Evolutionary conservation across 441 rosid species (phyloP), one percentile per base, ranked within the genome.

Genomic region (Arabidopsis hybrid): DNA sequence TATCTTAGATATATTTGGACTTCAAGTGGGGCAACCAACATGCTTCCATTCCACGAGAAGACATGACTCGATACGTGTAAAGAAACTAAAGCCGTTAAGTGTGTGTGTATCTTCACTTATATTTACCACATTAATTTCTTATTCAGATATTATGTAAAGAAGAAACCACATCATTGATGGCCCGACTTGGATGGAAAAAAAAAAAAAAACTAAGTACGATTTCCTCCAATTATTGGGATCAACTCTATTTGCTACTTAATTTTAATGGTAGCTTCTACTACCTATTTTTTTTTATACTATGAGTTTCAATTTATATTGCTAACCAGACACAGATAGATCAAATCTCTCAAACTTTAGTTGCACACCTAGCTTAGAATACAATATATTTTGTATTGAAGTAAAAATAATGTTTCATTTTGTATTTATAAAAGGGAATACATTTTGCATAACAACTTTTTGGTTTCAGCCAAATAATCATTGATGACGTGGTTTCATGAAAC

Each of bases 171-270:
- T 85, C 85, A 84, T 87, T 84, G 87, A 74, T 79, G 84, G 74
- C 82, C 80, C 26, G 69, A 86, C 74, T 77, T 78, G 65, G 53
- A 77, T 60, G 35, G 55, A 29, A 40, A 57, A 59, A 67, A 13
- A 29, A 62, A 46, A 63, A 21, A 21, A 21, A 21, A 21, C 42
- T 59, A 77, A 71, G 80, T 77, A 71, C 76, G 38, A 59, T 77
- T 65, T 71, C 51, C 84, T 51, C 74, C 88, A 87, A 90, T 90
- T 81, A 90, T 90, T 88, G 91, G 77, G 77, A 82, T 71, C 72
- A 71, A 65, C 80, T 71, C 68, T 77, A 65, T 77, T 64, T 77
- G 35, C 72, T 59, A 40, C 61, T 69, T 76, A 50, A 31, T 47
- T 63, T 38, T 13, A 42, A 38, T 21, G 26, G 38, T 69, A 69